phyloP scores from a whole-genome alignment of 306 rosid genomes.

The Quercus variabilis region DNA sequence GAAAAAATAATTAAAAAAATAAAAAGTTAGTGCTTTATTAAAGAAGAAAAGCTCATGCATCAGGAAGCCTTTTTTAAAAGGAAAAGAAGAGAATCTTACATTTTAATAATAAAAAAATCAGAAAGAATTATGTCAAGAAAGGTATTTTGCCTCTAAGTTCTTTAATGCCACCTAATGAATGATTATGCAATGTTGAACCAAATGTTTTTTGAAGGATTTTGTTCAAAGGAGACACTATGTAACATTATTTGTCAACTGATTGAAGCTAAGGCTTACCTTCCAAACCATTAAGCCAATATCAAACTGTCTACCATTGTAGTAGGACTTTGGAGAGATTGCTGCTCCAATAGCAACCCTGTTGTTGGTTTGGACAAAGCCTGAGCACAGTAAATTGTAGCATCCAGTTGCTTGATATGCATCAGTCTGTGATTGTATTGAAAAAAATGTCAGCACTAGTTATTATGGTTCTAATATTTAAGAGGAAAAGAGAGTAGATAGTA shows the following conservation, averaged over 20 bases:
- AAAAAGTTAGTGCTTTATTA: conserved; percentile 28
- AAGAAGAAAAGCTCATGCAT: conserved; percentile 26
- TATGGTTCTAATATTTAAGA: not conserved
- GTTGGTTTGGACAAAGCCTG: conserved; percentile 96
- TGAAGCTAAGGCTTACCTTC: conserved; percentile 56
- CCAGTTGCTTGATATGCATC: conserved; percentile 99
- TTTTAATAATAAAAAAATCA: conserved; percentile 31
- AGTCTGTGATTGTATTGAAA: conserved; percentile 41
- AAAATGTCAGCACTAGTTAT: not conserved
- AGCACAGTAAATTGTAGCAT: conserved; percentile 93
- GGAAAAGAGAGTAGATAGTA: conserved; percentile 1
- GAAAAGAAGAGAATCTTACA: conserved; percentile 46
- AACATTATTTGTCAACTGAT: not conserved
- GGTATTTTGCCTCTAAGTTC: conserved; percentile 6
- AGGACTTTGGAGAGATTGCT: conserved; percentile 92
- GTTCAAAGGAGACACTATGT: conserved; percentile 1
- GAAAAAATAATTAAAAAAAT: not conserved
- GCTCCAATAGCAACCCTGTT: conserved; percentile 96
- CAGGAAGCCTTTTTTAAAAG: conserved; percentile 27
- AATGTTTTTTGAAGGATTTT: conserved; percentile 12
- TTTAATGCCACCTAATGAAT: conserved; percentile 8
- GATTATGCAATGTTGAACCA: not conserved
- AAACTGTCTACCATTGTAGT: conserved; percentile 74
- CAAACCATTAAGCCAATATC: conserved; percentile 95
- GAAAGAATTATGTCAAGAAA: conserved; percentile 20